Percentiles rank a stretch among this genome's conserved stretches.
Evolutionary conservation across 305 asterid genomes (phyloP).

Genomic region (Rubia tinctorum): DNA sequence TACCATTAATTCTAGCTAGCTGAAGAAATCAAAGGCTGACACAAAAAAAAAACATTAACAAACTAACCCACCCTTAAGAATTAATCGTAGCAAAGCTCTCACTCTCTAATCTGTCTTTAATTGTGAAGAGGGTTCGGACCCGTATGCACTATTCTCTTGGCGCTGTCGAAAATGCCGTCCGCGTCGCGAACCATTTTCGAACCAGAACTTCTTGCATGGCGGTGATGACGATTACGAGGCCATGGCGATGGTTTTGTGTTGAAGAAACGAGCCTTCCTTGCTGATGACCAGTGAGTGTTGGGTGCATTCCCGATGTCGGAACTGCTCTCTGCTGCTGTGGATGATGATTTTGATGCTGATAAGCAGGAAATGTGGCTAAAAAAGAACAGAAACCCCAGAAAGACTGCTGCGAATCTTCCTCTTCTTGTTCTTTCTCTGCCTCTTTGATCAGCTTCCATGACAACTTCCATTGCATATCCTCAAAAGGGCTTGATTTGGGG

Average conservation of each 20-base stretch:
- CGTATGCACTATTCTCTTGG: conserved; percentile 60
- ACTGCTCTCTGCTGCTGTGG: conserved; percentile 15
- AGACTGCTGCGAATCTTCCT: conserved; percentile 22
- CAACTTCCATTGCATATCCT: conserved; percentile 26
- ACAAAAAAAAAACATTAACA: conserved; percentile 14
- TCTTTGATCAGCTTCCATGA: conserved; percentile 9
- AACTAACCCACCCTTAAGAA: conserved; percentile 35
- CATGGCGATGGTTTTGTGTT: not conserved
- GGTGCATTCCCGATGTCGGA: conserved; percentile 1
- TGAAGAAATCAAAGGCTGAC: not conserved
- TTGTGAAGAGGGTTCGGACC: conserved; percentile 92
- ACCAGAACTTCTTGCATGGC: conserved; percentile 23
- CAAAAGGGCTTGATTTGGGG: not conserved
- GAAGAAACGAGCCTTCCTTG: conserved; percentile 36
- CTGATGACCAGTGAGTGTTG: conserved; percentile 22
- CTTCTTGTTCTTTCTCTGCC: conserved; percentile 21
- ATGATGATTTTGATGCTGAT: conserved; percentile 21
- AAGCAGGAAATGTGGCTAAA: conserved; percentile 27
- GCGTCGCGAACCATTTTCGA: not conserved
- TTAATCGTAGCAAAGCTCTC: conserved; percentile 51
- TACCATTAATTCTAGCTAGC: conserved; percentile 50
- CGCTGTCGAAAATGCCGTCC: conserved; percentile 36
- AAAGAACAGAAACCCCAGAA: conserved; percentile 33
- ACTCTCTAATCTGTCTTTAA: conserved; percentile 14
- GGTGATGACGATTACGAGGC: not conserved